phyloP scores from a whole-genome alignment of 306 rosid genomes.

The Adenanthera pavonina region DNA sequence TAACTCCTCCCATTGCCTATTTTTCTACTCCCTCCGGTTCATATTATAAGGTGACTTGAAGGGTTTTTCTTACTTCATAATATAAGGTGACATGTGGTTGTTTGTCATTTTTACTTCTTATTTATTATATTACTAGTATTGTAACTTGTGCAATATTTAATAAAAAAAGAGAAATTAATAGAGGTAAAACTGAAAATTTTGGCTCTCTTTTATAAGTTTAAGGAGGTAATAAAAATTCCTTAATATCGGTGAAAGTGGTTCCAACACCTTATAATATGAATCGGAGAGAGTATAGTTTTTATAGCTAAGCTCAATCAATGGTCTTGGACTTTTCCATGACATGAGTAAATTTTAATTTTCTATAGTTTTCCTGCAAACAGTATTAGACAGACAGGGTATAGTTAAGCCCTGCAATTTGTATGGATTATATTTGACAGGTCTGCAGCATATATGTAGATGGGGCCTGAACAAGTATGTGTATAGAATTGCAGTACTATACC shows the following conservation, averaged over 20 bases:
- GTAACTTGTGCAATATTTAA: too few species aligned
- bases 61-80: too few species aligned
- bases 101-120: too few species aligned
- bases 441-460: background rate
- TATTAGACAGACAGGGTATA: background rate
- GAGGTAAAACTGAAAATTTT: too few species aligned
- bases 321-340: background rate
- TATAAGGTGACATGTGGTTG: too few species aligned
- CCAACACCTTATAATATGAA: too few species aligned
- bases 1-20: background rate
- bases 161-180: too few species aligned
- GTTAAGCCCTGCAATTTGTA: background rate
- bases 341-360: background rate
- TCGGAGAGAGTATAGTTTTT: background rate
- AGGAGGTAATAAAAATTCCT: too few species aligned
- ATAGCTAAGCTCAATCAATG: background rate
- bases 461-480: background rate
- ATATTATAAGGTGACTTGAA: too few species aligned
- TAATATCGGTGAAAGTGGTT: too few species aligned
- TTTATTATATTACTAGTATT: too few species aligned
- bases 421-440: background rate
- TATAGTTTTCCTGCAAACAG: background rate
- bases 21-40: background rate
- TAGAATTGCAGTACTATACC: constrained; percentile 13
- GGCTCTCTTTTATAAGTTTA: too few species aligned